Conservation (phyloP, 768 basidiomycete species). For the Leucocoprinus sp. region DNA sequence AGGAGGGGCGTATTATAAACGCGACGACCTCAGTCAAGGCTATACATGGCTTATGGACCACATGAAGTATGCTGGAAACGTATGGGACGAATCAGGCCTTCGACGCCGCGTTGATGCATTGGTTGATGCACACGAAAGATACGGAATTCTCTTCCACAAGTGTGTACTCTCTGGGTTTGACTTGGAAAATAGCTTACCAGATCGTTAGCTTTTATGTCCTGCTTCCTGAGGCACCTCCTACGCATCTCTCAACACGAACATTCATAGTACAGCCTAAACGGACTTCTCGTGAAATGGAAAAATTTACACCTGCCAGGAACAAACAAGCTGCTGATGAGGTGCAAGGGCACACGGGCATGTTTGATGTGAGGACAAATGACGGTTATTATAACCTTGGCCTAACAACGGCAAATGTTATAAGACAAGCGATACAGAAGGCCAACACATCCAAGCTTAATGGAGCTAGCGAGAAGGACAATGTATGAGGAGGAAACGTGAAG, state of each 20-base stretch:
- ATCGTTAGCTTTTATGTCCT: slow-evolving; percentile 68
- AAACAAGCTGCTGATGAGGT: slow-evolving; percentile 66
- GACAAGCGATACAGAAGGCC: slow-evolving; percentile 39
- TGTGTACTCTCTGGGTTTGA: slow-evolving; percentile 28
- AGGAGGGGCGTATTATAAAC: slow-evolving; percentile 75
- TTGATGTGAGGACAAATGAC: slow-evolving; percentile 71
- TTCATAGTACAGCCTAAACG: slow-evolving; percentile 71
- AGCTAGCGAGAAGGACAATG: neutral
- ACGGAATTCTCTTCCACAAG: slow-evolving; percentile 68
- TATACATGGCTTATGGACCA: slow-evolving; percentile 80
- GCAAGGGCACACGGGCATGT: slow-evolving; percentile 86
- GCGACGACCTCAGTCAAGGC: slow-evolving; percentile 63
- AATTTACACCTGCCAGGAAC: slow-evolving; percentile 63
- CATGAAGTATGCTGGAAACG: slow-evolving; percentile 77
- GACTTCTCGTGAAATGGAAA: slow-evolving; percentile 34
- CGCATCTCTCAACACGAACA: slow-evolving; percentile 48
- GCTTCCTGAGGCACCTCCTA: slow-evolving; percentile 62
- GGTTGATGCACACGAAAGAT: slow-evolving; percentile 47
- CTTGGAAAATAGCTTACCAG: neutral
- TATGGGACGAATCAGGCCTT: slow-evolving; percentile 74
- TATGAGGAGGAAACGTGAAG: neutral
- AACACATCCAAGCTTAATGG: neutral
- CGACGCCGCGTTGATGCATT: slow-evolving; percentile 54
- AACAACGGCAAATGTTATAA: slow-evolving; percentile 49
- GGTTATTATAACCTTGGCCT: slow-evolving; percentile 87